phyloP scores from a whole-genome alignment of 768 basidiomycete genomes.

The Phylloporus sp. region DNA sequence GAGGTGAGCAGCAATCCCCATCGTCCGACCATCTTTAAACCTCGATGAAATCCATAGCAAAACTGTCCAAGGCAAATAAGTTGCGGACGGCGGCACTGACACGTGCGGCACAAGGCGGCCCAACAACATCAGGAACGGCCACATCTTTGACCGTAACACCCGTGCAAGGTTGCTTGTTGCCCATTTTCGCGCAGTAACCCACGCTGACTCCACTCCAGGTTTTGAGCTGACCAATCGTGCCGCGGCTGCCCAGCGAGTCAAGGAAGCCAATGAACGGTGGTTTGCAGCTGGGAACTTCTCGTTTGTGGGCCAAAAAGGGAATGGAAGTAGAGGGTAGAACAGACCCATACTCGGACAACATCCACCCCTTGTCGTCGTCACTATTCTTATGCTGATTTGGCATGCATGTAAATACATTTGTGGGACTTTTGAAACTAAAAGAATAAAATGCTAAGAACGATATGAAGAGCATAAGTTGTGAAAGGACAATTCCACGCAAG shows the following conservation, averaged over 20 bases:
- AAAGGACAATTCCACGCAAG: neutral
- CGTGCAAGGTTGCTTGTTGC: constrained; percentile 67
- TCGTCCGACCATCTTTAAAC: neutral
- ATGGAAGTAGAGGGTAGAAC: constrained; percentile 20
- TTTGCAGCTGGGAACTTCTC: constrained; percentile 86
- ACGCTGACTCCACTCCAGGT: constrained; percentile 37
- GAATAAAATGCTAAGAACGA: constrained; percentile 16
- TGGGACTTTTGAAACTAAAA: constrained; percentile 12
- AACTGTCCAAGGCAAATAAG: constrained; percentile 93
- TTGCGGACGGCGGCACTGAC: constrained; percentile 82
- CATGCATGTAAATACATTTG: constrained; percentile 12
- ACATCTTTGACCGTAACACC: constrained; percentile 94
- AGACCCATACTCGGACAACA: neutral
- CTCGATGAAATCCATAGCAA: constrained; percentile 51
- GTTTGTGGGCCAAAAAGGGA: constrained; percentile 60
- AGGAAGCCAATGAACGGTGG: constrained; percentile 97
- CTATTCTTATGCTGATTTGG: constrained; percentile 4
- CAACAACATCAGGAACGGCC: constrained; percentile 71
- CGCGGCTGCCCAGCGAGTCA: constrained; percentile 80
- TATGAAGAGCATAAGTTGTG: neutral
- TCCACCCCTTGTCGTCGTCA: neutral
- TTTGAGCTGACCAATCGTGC: constrained; percentile 94
- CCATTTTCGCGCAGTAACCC: neutral
- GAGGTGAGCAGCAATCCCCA: constrained; percentile 53
- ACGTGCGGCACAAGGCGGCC: constrained; percentile 58